Evolutionary conservation across 345 rosid species (phyloP).

Genomic region (Physaria fendleri): DNA sequence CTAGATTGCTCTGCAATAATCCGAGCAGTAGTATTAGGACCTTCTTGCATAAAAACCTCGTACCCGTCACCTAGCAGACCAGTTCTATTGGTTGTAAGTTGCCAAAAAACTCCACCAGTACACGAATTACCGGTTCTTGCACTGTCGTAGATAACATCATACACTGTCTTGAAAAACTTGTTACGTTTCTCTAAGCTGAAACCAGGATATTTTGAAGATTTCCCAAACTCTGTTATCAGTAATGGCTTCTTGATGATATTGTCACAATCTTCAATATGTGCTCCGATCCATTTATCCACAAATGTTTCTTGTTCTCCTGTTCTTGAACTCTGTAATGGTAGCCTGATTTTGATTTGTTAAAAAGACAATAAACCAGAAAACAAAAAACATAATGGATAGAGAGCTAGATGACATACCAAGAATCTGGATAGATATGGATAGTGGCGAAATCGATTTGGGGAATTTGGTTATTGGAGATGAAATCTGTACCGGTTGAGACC

Average conservation of each 20-base stretch:
- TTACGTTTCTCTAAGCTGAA: conserved; percentile 47
- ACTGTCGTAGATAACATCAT: conserved; percentile 37
- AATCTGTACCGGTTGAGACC: conserved; percentile 47
- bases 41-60: conserved; percentile 46
- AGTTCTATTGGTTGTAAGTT: conserved; percentile 45
- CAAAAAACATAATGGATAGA: not conserved
- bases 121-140: conserved; percentile 41
- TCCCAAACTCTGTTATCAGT: conserved; percentile 56
- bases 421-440: conserved; percentile 66
- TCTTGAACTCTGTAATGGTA: conserved; percentile 31
- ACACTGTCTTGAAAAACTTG: conserved; percentile 39
- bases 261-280: conserved; percentile 43
- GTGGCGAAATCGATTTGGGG: conserved; percentile 61
- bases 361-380: not conserved
- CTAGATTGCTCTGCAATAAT: conserved; percentile 51
- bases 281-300: conserved; percentile 44
- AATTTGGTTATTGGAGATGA: conserved; percentile 54
- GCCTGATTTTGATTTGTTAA: conserved; percentile 38
- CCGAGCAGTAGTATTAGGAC: conserved; percentile 49
- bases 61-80: conserved; percentile 49
- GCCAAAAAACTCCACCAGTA: conserved; percentile 72
- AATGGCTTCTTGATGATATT: conserved; percentile 48
- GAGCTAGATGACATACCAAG: conserved; percentile 44
- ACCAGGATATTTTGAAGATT: conserved; percentile 40
- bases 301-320: conserved; percentile 40